Conservation (phyloP, 768 basidiomycete species). For the Tulasnella sp. region DNA sequence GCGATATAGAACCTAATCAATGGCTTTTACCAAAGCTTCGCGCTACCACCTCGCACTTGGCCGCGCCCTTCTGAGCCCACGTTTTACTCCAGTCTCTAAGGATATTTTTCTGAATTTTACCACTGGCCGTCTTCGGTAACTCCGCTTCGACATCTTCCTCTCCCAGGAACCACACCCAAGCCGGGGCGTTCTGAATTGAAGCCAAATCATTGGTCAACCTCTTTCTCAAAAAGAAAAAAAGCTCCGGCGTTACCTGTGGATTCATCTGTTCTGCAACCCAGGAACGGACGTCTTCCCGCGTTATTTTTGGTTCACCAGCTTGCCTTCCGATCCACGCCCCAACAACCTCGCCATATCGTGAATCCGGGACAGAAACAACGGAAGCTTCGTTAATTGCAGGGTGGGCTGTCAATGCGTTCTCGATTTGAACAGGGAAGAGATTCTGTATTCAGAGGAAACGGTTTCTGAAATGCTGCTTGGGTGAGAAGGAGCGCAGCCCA, state of each 20-base stretch:
- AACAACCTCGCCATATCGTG: conserved; percentile 65
- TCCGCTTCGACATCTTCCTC: conserved; percentile 52
- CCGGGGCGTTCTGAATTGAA: conserved; percentile 56
- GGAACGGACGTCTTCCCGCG: conserved; percentile 47
- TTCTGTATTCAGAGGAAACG: conserved; percentile 41
- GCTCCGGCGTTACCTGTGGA: conserved; percentile 51
- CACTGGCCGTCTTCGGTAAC: conserved; percentile 78
- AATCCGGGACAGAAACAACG: conserved; percentile 61
- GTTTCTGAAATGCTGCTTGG: not conserved
- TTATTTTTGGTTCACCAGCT: conserved; percentile 28
- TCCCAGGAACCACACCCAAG: conserved; percentile 77
- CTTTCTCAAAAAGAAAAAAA: not conserved
- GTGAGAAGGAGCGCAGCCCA: conserved; percentile 26
- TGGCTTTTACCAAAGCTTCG: not conserved
- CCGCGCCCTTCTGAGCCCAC: conserved; percentile 19
- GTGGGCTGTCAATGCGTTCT: conserved; percentile 57
- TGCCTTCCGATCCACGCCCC: conserved; percentile 68
- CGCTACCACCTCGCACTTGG: not conserved
- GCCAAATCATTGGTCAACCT: not conserved
- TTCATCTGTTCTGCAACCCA: conserved; percentile 58
- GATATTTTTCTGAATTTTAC: conserved; percentile 79
- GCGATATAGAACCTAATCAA: not conserved
- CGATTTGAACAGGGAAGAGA: conserved; percentile 77
- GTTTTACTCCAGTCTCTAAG: conserved; percentile 49
- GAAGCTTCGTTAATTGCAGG: conserved; percentile 61